These are phyloP conservation scores for Vanilla planifolia DNA, from an alignment of 106 monocot species.

Conservation along the genomic window DNA sequence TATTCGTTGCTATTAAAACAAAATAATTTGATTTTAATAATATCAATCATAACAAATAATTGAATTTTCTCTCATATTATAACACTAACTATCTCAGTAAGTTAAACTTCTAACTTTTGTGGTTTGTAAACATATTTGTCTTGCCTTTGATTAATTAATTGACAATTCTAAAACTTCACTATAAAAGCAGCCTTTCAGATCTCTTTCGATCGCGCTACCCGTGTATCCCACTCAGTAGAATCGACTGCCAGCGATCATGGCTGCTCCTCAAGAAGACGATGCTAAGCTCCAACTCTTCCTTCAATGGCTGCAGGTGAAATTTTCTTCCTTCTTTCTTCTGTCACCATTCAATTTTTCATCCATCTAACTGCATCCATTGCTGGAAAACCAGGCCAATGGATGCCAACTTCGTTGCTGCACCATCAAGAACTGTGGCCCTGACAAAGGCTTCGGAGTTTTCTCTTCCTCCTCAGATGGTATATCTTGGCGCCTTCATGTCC, in stretches of 20 bases:
- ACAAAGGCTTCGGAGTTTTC: conserved; percentile 79
- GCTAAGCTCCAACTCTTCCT: conserved; percentile 65
- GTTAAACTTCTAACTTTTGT: too few species aligned
- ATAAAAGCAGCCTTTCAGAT: too few species aligned
- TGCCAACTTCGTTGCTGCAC: conserved; percentile 58
- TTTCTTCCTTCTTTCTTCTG: background rate
- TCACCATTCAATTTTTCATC: background rate
- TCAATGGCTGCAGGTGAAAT: conserved; percentile 77
- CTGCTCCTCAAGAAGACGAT: conserved; percentile 14
- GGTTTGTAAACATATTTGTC: too few species aligned
- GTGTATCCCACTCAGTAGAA: too few species aligned
- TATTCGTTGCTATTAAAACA: too few species aligned
- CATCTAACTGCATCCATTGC: background rate
- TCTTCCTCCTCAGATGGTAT: conserved; percentile 9
- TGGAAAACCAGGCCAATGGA: conserved; percentile 50
- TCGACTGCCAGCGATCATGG: conserved; percentile 16
- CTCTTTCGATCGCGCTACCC: too few species aligned
- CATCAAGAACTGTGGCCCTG: conserved; percentile 53
- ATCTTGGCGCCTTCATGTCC: background rate
- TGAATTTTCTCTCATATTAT: too few species aligned
- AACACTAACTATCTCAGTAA: too few species aligned
- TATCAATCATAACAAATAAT: too few species aligned
- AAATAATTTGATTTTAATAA: too few species aligned
- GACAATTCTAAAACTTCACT: too few species aligned
- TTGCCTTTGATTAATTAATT: too few species aligned